Percentiles rank a stretch among this genome's conserved stretches.
Conservation (phyloP, 2,329 filamentous ascomycete species). For the Chaetomiaceae sp. region DNA sequence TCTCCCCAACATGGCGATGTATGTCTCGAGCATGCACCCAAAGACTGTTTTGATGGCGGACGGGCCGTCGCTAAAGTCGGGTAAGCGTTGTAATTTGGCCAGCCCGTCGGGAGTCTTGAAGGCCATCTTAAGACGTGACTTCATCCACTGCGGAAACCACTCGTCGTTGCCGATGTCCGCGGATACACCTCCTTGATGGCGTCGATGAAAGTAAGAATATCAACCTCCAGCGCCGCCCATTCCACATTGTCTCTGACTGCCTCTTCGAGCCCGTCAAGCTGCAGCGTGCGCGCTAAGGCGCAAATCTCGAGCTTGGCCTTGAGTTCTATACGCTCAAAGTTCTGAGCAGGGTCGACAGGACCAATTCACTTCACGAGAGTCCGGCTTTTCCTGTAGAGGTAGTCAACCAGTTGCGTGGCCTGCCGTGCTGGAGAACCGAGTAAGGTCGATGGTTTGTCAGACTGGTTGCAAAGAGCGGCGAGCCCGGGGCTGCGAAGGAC, state of each 20-base stretch:
- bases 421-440: conserved; percentile 4
- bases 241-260: conserved; percentile 7
- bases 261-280: conserved; percentile 11
- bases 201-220: conserved; percentile 15
- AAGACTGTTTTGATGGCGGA: conserved; percentile 12
- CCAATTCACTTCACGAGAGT: not conserved
- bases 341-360: not conserved
- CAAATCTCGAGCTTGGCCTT: conserved; percentile 15
- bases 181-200: conserved; percentile 14
- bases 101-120: conserved; percentile 6
- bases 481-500: conserved; percentile 9
- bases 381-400: conserved; percentile 13
- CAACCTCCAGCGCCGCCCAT: not conserved
- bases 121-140: conserved; percentile 6
- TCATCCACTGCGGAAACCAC: conserved; percentile 16
- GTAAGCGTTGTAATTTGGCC: not conserved
- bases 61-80: conserved; percentile 1
- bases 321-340: not conserved
- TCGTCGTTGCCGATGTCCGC: conserved; percentile 3
- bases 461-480: conserved; percentile 2
- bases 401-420: conserved; percentile 18
- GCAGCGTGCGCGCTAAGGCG: conserved; percentile 6
- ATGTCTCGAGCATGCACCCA: conserved; percentile 12
- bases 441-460: conserved; percentile 4
- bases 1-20: conserved; percentile 7